These are phyloP conservation scores for Aspergillus hiratsukae DNA, from an alignment of 2,329 filamentous ascomycete genomes.

Conservation along the genomic window DNA sequence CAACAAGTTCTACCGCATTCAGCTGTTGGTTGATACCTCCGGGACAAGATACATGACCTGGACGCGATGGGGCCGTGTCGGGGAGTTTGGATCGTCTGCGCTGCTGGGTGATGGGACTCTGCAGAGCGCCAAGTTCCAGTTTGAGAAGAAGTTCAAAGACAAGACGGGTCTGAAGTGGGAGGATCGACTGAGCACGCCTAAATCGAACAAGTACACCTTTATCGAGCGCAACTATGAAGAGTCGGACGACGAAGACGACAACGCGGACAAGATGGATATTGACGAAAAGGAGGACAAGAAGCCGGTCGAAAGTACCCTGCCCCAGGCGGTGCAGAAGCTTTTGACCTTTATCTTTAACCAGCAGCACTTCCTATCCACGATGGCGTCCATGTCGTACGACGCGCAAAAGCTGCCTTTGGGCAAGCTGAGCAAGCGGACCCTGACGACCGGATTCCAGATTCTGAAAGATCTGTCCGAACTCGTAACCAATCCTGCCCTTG, in stretches of 20 bases:
- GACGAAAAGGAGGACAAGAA: slow-evolving; percentile 34
- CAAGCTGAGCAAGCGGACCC: slow-evolving; percentile 75
- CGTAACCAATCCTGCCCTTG: slow-evolving; percentile 52
- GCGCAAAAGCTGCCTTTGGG: slow-evolving; percentile 72
- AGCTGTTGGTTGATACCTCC: slow-evolving; percentile 47
- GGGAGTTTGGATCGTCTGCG: slow-evolving; percentile 47
- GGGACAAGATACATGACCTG: slow-evolving; percentile 53
- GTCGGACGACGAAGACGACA: slow-evolving; percentile 44
- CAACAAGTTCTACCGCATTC: slow-evolving; percentile 78
- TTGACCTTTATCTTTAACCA: slow-evolving; percentile 82
- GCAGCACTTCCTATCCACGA: slow-evolving; percentile 59
- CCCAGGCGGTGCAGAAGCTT: slow-evolving; percentile 59
- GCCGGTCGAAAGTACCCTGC: slow-evolving; percentile 54
- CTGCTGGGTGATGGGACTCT: slow-evolving; percentile 38
- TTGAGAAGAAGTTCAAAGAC: slow-evolving; percentile 55
- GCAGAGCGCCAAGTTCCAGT: slow-evolving; percentile 39
- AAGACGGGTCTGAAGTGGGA: slow-evolving; percentile 52
- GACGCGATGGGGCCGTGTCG: slow-evolving; percentile 78
- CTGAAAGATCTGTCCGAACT: slow-evolving; percentile 70
- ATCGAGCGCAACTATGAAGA: slow-evolving; percentile 72
- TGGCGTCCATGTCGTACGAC: slow-evolving; percentile 43
- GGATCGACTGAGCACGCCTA: slow-evolving; percentile 46
- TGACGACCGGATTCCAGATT: slow-evolving; percentile 68
- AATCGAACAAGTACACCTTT: slow-evolving; percentile 66
- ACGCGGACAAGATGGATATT: slow-evolving; percentile 26